Base-by-base conservation (phyloP, 1,284 basidiomycete genomes). In the Malassezia arunalokei region DNA sequence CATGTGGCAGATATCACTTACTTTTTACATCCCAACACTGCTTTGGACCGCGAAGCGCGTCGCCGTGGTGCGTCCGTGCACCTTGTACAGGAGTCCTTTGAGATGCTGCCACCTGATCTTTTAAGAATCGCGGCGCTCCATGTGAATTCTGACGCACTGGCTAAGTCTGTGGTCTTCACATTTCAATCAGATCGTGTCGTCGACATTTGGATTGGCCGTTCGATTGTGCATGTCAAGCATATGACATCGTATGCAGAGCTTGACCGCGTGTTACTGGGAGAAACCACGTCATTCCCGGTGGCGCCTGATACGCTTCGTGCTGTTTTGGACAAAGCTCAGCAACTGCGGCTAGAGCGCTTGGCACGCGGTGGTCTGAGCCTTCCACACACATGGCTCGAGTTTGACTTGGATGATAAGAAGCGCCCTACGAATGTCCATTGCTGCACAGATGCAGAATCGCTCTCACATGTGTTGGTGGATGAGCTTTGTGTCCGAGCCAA, bases 401-500 rank as follows among this genome's bases (percentile, higher is more conserved):
- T 98, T 76, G 76, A 78, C 31, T 76, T 98, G 51, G 87, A 94
- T 71, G 85, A 85, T 20, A 77, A 80, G 49, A 87, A 88, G n/a
- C 69, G 83, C 47, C 92, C 94, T 1, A 74, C 79, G 15, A 7
- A 12, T 17, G 30, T 47, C 9, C 31, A 40, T 11, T 11, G 7
- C 15, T 2, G 15, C 12, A n/a, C 12, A 9, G 91, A 96, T 67
- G 90, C 87, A 57, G 77, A 76, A 20, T 84, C 91, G 7, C 83
- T 91, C 6, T n/a, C 32, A 12, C 7, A 12, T 20, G 9, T 31
- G 15, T 20, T 17, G 8, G 81, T 98, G 40, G 87, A 96, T 75
- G 94, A 96, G 85, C 91, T 92, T 76, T 96, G 96, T 88, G 76
- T 98, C 6, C 78, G 90, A 53, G 83, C 87, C 58, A 98, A 98